Evolutionary conservation across 805 yeast species (phyloP).

Genomic region (Kluyveromyces dobzhanskii): DNA sequence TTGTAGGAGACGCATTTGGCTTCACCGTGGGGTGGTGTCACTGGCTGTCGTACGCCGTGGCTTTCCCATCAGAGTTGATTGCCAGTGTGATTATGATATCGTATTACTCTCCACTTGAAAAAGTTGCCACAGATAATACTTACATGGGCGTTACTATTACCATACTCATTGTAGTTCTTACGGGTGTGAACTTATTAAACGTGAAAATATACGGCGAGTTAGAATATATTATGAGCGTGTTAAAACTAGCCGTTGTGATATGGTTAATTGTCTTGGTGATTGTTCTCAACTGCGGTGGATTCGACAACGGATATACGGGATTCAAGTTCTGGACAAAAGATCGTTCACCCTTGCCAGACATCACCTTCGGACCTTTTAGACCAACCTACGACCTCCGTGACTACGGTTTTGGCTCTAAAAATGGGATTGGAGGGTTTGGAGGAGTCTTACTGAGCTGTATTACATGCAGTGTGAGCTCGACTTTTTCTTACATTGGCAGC

Average conservation of each 20-base stretch:
- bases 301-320: conserved; percentile 41
- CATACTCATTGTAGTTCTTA: conserved; percentile 39
- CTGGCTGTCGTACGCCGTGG: conserved; percentile 63
- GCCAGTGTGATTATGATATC: conserved; percentile 73
- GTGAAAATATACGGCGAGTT: conserved; percentile 68
- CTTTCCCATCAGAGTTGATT: conserved; percentile 71
- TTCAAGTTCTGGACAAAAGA: conserved; percentile 58
- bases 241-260: conserved; percentile 45
- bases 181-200: conserved; percentile 50
- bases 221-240: conserved; percentile 53
- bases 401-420: conserved; percentile 39
- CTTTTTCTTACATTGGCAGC: conserved; percentile 70
- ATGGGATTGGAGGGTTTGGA: conserved; percentile 50
- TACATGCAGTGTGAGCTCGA: conserved; percentile 50
- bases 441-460: conserved; percentile 54
- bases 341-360: conserved; percentile 27
- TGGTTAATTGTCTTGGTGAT: conserved; percentile 53
- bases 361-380: conserved; percentile 62
- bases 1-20: conserved; percentile 72
- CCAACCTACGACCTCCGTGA: conserved; percentile 59
- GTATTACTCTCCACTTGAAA: conserved; percentile 48
- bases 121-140: conserved; percentile 37
- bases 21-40: conserved; percentile 68
- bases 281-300: conserved; percentile 51
- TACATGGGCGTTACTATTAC: conserved; percentile 50